Evolutionary conservation across 176 grass and related monocot species (phyloP), one percentile per base, ranked within the genome.

Genomic region (Carex kokanica): DNA sequence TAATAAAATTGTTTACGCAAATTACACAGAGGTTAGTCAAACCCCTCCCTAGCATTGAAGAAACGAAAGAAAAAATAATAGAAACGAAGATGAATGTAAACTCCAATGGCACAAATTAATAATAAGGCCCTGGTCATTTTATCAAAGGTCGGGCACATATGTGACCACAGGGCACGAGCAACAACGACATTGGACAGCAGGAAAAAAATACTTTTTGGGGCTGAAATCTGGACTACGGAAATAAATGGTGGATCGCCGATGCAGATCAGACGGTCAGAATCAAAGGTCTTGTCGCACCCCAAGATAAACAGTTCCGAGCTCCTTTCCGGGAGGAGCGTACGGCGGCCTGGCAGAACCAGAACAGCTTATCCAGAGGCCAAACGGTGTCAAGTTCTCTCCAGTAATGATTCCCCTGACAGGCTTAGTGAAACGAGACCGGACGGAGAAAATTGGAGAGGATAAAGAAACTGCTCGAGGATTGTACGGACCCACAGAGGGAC

Each of bases 221-320:
- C 55, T 61, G 9, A 80, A 80, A 62, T 62, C 58, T 15, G 16
- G 36, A 80, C 58, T 24, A 80, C 7, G 43, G 51, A 61, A 79
- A 59, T 5, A 56, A 36, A 18, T 60, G 8, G 9, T 6, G 23
- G 3, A 41, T 24, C 23, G 8, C 12, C 4, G 45, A 52, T 74
- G 21, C 45, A 74, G 47, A 74, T 74, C 71, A 29, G 71, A 74
- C 71, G 71, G 71, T 74, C 45, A 74, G 71, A 8, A 53, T 6
- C 16, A 60, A 18, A 61, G 56, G 17, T 43, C 29, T 38, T 9
- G 14, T 80, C 78, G n/a, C 55, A n/a, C 14, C 15, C 16, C 31
- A 34, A 80, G 55, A 58, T 80, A 80, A 80, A 80, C 78, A 62
- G 51, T 78, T 57, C 15, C 1, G 13, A 54, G 8, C 45, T 77